Evolutionary conservation across 2,329 filamentous ascomycete genomes (phyloP).

Genomic region (Massarina eburnea): DNA sequence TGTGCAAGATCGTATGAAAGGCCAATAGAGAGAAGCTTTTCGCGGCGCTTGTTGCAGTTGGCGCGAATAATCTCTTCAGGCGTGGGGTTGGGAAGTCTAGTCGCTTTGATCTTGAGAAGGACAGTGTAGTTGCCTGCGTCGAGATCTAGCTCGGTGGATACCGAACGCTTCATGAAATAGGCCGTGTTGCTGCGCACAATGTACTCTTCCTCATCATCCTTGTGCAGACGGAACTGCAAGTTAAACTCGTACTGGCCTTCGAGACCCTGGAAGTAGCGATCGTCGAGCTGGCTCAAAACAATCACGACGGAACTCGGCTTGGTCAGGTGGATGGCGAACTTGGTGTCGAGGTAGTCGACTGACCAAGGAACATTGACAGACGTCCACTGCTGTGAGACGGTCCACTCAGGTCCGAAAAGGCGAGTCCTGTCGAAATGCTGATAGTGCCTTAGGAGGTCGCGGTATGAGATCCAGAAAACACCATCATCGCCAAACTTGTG

Average conservation of each 20-base stretch:
- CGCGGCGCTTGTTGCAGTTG: constrained; percentile 63
- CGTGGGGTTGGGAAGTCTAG: constrained; percentile 54
- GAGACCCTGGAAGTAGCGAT: constrained; percentile 61
- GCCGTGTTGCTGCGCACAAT: constrained; percentile 59
- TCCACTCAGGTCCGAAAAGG: constrained; percentile 63
- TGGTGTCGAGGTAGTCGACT: constrained; percentile 62
- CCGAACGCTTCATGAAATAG: constrained; percentile 69
- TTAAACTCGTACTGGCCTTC: constrained; percentile 60
- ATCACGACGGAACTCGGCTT: constrained; percentile 58
- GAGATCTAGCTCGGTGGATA: constrained; percentile 75
- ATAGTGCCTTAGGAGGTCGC: constrained; percentile 60
- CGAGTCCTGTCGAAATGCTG: constrained; percentile 63
- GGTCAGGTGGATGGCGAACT: constrained; percentile 58
- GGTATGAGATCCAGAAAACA: constrained; percentile 63
- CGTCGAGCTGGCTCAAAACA: constrained; percentile 61
- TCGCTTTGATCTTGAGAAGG: constrained; percentile 72
- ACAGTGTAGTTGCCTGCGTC: constrained; percentile 75
- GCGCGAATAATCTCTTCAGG: constrained; percentile 69
- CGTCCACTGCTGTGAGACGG: constrained; percentile 63
- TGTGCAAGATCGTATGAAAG: constrained; percentile 71
- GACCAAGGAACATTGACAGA: constrained; percentile 62
- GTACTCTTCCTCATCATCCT: constrained; percentile 62
- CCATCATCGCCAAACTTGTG: constrained; percentile 79
- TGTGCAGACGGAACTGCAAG: constrained; percentile 61
- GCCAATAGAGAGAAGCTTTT: constrained; percentile 73